phyloP scores from a whole-genome alignment of 805 yeast species.

The Teunomyces kruisii region DNA sequence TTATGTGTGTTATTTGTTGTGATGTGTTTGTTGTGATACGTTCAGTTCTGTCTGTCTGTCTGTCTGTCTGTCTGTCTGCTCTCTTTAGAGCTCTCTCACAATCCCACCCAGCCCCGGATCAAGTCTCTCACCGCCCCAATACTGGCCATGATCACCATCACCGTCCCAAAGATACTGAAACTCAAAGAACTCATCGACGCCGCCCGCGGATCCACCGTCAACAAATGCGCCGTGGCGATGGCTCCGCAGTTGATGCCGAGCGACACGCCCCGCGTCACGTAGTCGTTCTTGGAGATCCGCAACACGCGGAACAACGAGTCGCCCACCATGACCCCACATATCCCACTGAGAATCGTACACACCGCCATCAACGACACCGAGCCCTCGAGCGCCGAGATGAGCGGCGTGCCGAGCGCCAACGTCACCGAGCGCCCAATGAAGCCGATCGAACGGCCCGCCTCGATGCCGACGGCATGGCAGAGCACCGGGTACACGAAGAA shows the following conservation, averaged over 20 bases:
- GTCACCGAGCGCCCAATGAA: conserved; percentile 80
- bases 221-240: conserved; percentile 73
- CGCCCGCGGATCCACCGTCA: conserved; percentile 72
- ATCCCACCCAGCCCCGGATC: conserved; percentile 48
- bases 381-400: conserved; percentile 65
- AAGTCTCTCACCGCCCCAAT: conserved; percentile 43
- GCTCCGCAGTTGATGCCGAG: conserved; percentile 81
- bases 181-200: conserved; percentile 75
- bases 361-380: conserved; percentile 73
- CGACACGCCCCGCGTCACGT: conserved; percentile 72
- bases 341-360: conserved; percentile 74
- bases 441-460: conserved; percentile 61
- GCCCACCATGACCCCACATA: conserved; percentile 68
- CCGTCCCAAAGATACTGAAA: conserved; percentile 70
- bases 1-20: too few relatives aligned
- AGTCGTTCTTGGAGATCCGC: conserved; percentile 60
- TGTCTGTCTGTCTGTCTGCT: too few relatives aligned
- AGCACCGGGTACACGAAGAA: conserved; percentile 71
- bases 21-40: too few relatives aligned
- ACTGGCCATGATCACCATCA: conserved; percentile 68
- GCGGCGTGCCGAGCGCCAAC: conserved; percentile 75
- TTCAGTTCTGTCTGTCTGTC: too few relatives aligned
- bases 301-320: conserved; percentile 52
- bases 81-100: too few relatives aligned
- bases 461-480: conserved; percentile 64